These are phyloP conservation scores for Strobilomyces confusus DNA, from an alignment of 768 basidiomycete species.

Conservation along the genomic window DNA sequence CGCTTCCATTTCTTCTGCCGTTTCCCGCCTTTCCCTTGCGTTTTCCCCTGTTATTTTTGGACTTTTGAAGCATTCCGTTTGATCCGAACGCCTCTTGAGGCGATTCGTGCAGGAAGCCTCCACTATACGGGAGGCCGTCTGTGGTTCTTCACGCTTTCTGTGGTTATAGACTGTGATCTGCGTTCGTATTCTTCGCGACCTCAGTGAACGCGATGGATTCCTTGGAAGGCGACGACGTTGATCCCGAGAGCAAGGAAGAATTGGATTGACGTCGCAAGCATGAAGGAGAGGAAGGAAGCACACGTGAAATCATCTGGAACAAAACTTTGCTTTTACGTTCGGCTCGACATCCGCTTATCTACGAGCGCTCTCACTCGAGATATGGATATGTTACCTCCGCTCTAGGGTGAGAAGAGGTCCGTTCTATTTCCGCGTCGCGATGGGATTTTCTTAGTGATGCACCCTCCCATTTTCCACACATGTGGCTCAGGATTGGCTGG, in stretches of 20 bases:
- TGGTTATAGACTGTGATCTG: background rate
- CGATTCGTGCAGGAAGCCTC: background rate
- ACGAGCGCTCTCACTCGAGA: background rate
- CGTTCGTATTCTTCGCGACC: background rate
- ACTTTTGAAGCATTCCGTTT: no score
- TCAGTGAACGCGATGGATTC: background rate
- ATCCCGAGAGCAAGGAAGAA: background rate
- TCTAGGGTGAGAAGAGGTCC: slow-evolving; percentile 1
- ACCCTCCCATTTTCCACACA: background rate
- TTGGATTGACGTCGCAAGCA: background rate
- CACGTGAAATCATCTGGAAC: background rate
- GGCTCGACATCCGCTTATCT: slow-evolving; percentile 5
- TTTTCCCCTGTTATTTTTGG: background rate
- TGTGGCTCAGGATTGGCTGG: background rate
- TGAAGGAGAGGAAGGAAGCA: background rate
- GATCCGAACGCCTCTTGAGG: background rate
- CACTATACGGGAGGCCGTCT: background rate
- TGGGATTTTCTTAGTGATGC: background rate
- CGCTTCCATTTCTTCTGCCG: background rate
- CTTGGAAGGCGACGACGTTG: background rate
- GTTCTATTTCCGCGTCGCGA: slow-evolving; percentile 1
- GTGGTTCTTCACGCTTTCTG: background rate
- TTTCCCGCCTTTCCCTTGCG: background rate
- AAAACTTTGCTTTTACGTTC: slow-evolving; percentile 1
- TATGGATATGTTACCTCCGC: slow-evolving; percentile 1